A percentile compares a stretch with the other conserved stretches of the same genome.
These are phyloP conservation scores for Termitomyces sp. DNA, from an alignment of 768 basidiomycete genomes.

Conservation along the genomic window DNA sequence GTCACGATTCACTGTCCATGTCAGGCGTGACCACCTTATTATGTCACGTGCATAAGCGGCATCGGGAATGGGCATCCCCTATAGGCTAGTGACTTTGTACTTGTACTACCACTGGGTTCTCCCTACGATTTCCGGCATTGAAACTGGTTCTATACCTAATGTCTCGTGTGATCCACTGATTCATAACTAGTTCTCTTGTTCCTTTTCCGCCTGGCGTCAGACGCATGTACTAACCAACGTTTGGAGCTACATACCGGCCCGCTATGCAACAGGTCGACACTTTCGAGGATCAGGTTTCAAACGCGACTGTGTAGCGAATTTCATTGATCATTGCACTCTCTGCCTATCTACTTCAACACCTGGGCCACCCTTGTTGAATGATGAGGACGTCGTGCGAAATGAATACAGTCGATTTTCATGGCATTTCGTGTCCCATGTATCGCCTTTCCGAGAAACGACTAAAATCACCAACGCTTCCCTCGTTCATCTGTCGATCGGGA, in stretches of 20 bases:
- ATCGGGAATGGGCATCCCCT: too few relatives aligned
- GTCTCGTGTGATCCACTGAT: background rate
- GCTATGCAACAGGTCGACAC: background rate
- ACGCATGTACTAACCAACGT: background rate
- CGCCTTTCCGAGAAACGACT: background rate
- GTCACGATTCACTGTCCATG: background rate
- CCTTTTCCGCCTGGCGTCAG: background rate
- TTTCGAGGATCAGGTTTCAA: background rate
- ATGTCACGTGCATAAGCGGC: conserved; percentile 4
- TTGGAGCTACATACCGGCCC: background rate
- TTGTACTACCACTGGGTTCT: too few relatives aligned
- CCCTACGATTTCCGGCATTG: background rate
- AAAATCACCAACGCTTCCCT: background rate
- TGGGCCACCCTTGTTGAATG: background rate
- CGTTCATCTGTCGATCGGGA: background rate
- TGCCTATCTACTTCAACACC: background rate
- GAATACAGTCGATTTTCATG: background rate
- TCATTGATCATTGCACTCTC: background rate
- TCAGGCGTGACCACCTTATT: background rate
- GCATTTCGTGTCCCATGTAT: background rate
- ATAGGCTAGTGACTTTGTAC: too few relatives aligned
- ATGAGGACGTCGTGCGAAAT: background rate
- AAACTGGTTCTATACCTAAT: background rate
- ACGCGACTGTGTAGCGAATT: background rate
- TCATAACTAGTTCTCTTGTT: background rate